Conservation (phyloP, 306 rosid species). For the Luffa aegyptiaca region DNA sequence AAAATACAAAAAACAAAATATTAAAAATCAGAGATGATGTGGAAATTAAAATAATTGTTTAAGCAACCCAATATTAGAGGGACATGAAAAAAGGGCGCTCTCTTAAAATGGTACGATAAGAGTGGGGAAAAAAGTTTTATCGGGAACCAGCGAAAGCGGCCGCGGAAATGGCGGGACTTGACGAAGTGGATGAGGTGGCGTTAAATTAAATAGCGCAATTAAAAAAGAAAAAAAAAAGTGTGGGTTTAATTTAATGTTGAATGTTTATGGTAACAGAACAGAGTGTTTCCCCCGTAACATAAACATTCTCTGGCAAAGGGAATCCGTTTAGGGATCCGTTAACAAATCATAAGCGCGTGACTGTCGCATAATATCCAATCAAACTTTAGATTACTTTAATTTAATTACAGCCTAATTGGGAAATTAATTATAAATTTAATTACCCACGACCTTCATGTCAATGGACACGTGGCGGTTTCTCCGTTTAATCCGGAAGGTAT, state of each 20-base stretch:
- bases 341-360: slow-evolving; percentile 39
- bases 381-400: not conserved
- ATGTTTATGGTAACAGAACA: not conserved
- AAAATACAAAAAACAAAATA: too few relatives aligned
- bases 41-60: not conserved
- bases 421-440: not conserved
- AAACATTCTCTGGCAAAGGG: slow-evolving; percentile 54
- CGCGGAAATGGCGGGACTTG: slow-evolving; percentile 17
- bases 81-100: not conserved
- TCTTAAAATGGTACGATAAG: not conserved
- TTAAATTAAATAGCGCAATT: not conserved
- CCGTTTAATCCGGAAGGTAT: slow-evolving; percentile 49
- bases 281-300: slow-evolving; percentile 17
- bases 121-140: not conserved
- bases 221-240: not conserved
- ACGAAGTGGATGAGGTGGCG: not conserved
- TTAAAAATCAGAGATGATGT: not conserved
- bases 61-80: not conserved
- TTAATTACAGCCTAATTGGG: not conserved
- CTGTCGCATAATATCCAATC: slow-evolving; percentile 9
- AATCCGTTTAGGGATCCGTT: slow-evolving; percentile 93
- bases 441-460: not conserved
- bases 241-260: not conserved
- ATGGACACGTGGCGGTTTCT: slow-evolving; percentile 28
- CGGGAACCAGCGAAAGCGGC: slow-evolving; percentile 4